A percentile compares a stretch with the other conserved stretches of the same genome.
Conservation (phyloP, 345 rosid genomes). For the Salix purpurea region DNA sequence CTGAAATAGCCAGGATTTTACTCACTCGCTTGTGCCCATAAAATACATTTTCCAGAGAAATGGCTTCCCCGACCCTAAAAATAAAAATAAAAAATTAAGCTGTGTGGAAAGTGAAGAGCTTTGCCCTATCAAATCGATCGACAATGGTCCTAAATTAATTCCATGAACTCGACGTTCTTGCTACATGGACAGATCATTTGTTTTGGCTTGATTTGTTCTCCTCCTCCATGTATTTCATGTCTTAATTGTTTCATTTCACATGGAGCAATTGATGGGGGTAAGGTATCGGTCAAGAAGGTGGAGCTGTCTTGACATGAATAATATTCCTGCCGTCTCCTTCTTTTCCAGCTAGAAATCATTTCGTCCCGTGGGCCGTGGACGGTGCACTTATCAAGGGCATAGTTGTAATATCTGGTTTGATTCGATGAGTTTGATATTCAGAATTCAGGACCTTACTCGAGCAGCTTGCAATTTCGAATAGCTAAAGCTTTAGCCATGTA, state of each 20-base stretch:
- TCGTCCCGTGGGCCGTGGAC: not conserved
- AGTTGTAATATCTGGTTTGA: no score
- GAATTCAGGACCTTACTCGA: no score
- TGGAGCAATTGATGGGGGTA: not conserved
- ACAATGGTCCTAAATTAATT: not conserved
- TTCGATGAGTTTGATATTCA: no score
- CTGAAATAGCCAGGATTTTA: no score
- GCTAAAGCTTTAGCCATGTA: no score
- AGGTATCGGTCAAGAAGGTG: not conserved
- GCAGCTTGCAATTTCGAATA: no score
- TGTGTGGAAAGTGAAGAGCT: not conserved
- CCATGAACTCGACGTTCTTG: not conserved
- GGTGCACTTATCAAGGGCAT: not conserved
- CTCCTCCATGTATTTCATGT: not conserved
- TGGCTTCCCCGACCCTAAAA: no score
- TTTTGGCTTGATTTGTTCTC: not conserved
- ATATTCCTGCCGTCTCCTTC: not conserved
- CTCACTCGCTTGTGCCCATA: accelerated
- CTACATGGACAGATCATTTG: no score
- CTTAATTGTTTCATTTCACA: not conserved
- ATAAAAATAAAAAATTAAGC: not conserved
- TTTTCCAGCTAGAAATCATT: not conserved
- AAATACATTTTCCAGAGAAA: no score
- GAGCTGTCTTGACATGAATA: not conserved
- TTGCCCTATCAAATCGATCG: not conserved